Evolutionary conservation across 2,329 filamentous ascomycete species (phyloP).

Genomic region (Nemania diffusa): DNA sequence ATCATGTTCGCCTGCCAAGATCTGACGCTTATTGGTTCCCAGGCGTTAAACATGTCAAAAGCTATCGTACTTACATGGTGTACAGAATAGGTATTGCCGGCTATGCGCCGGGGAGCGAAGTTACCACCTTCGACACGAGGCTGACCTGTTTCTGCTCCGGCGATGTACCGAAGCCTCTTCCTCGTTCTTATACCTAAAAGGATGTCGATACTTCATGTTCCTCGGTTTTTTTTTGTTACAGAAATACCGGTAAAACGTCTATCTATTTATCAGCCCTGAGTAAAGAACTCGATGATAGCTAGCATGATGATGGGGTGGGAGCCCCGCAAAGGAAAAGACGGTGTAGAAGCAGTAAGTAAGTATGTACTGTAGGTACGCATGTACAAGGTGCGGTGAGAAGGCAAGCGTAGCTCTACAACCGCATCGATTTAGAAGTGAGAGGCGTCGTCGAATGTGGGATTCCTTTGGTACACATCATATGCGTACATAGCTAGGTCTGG

Average conservation of each 20-base stretch:
- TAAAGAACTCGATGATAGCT: conserved; percentile 10
- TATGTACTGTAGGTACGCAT: conserved; percentile 1
- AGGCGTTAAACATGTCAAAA: conserved; percentile 6
- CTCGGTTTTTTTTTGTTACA: background rate
- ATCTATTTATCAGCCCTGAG: conserved; percentile 3
- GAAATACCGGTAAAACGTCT: background rate
- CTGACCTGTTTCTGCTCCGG: background rate
- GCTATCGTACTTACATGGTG: conserved; percentile 6
- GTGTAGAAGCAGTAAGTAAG: conserved; percentile 20
- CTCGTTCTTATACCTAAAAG: background rate
- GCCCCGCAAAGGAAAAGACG: conserved; percentile 36
- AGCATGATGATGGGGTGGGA: background rate
- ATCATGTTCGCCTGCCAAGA: background rate
- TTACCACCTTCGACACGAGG: background rate
- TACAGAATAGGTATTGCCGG: no score
- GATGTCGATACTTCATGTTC: background rate
- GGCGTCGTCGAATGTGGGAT: conserved; percentile 11
- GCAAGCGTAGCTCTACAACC: conserved; percentile 19
- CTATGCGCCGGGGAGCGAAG: background rate
- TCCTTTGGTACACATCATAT: conserved; percentile 12
- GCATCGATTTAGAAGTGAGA: conserved; percentile 26
- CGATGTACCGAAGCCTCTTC: background rate
- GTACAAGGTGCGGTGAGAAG: conserved; percentile 34
- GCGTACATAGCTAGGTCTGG: no score
- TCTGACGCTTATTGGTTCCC: conserved; percentile 2